phyloP scores from a whole-genome alignment of 306 rosid species.

The Quercus glauca region DNA sequence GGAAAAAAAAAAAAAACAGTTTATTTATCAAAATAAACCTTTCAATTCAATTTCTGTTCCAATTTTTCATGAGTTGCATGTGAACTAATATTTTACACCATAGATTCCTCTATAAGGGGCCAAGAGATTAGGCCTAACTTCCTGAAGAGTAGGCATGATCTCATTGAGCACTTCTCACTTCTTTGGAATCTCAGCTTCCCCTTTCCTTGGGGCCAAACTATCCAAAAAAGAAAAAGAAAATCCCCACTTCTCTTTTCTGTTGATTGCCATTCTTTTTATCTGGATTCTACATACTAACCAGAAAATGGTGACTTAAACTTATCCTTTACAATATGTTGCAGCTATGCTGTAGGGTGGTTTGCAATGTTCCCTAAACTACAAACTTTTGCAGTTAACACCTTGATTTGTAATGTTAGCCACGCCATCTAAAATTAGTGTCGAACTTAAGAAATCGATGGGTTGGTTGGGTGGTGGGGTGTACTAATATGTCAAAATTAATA shows the following conservation, averaged over 20 bases:
- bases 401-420: too few species aligned
- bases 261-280: not conserved
- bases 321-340: slow-evolving; percentile 6
- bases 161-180: not conserved
- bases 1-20: not conserved
- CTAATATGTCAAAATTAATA: too few species aligned
- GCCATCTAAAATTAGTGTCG: too few species aligned
- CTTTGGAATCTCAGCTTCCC: too few species aligned
- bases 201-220: too few species aligned
- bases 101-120: not conserved
- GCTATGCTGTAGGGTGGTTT: not conserved
- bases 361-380: too few species aligned
- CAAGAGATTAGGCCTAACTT: not conserved
- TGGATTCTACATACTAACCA: not conserved
- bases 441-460: too few species aligned
- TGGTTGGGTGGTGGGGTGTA: too few species aligned
- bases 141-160: not conserved
- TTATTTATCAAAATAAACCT: not conserved
- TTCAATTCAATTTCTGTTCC: not conserved
- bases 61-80: not conserved
- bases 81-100: not conserved
- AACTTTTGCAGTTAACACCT: too few species aligned
- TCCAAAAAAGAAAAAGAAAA: too few species aligned
- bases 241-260: not conserved
- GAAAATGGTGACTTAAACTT: not conserved